Base-by-base conservation (phyloP, 2,329 filamentous ascomycete genomes). In the Neofusicoccum kwambonambiense region DNA sequence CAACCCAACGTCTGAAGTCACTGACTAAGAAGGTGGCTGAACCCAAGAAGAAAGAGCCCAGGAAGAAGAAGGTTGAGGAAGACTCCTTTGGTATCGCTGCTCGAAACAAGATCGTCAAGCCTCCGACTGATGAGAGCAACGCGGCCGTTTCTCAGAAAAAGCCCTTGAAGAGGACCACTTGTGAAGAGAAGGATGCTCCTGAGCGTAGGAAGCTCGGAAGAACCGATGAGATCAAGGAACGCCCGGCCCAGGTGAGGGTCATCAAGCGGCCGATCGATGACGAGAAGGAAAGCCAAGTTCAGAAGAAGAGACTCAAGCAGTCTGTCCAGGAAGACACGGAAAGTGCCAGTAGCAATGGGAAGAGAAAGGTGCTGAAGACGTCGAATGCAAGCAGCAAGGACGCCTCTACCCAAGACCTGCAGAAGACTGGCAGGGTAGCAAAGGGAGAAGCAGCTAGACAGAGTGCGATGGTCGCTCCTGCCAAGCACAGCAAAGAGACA, bases 141-240 rank as follows among this genome's bases (percentile, higher is more conserved):
- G 34, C 13, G n/a, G 13, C 19, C n/a, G 4, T 31, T 8, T 15
- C 44, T 11, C 45, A 45, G 44, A 62, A 50, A 17, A 62, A 60
- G 42, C 17, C 37, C 8, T 19, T 41, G 37, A 61, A 69, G 60
- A 62, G 70, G 42, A 67, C 66, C 52, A 56, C 67, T 35, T 61
- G 64, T 19, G 49, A 65, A 62, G 71, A 69, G 9, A 74, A 78
- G 68, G 85, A 85, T 11, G 27, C 12, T 76, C 12, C 75, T 47
- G 84, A 84, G 72, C 81, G 79, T 71, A 72, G 78, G 13, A 83
- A 78, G 27, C 75, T 78, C 82, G 80, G 69, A 76, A 81, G 65
- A 71, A 77, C 81, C 19, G 81, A 76, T 57, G 73, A 73, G 62
- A 67, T 34, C 72, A 61, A 52, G 13, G 57, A 45, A 11, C 57